phyloP scores from a whole-genome alignment of 345 rosid species.

The Eucalyptus regnans region DNA sequence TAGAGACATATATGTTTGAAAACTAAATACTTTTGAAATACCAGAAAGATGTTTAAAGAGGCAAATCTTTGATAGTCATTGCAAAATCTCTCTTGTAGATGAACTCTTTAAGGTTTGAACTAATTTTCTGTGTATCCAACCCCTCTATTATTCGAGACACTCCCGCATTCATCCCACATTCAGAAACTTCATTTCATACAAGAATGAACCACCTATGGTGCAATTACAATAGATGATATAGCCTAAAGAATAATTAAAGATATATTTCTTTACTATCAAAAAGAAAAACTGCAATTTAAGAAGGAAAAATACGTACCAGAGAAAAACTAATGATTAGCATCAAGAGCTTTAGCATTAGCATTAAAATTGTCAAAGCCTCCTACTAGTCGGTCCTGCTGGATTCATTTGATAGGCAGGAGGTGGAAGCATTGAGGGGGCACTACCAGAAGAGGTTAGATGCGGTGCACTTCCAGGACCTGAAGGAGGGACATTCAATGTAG shows the following conservation, averaged over 20 bases:
- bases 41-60: background rate
- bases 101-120: background rate
- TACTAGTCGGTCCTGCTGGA: conserved; percentile 32
- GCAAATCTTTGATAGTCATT: background rate
- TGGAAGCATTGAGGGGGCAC: conserved; percentile 26
- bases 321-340: conserved; percentile 29
- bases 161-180: background rate
- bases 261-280: background rate
- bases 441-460: conserved; percentile 31
- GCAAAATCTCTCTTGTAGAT: background rate
- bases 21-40: background rate
- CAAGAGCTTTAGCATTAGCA: conserved; percentile 33
- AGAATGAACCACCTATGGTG: background rate
- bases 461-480: conserved; percentile 42
- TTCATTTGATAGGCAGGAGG: conserved; percentile 45
- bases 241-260: background rate
- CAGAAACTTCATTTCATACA: background rate
- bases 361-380: conserved; percentile 47
- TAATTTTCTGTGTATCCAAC: background rate
- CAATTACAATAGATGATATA: background rate
- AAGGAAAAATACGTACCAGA: background rate
- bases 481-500: conserved; percentile 25
- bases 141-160: background rate
- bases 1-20: background rate
- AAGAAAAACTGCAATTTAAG: background rate